Percentiles rank a stretch among this genome's conserved stretches.
Evolutionary conservation across 495 filamentous ascomycete genomes (phyloP).

Genomic region (Daldinia loculata): DNA sequence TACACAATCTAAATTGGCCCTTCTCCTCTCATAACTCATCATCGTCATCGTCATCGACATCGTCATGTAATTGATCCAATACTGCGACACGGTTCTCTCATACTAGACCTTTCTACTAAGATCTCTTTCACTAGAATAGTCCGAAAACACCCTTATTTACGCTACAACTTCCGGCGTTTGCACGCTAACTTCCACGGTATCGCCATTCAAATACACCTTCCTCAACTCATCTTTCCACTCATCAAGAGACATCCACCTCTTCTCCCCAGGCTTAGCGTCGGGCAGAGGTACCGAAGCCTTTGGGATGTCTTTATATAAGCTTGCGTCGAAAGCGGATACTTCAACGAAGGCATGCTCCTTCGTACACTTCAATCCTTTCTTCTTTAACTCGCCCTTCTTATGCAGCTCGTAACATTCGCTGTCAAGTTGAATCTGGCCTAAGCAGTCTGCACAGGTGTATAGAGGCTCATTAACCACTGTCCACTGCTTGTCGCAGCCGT

Average conservation of each 20-base stretch:
- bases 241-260: conserved; percentile 48
- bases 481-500: conserved; percentile 39
- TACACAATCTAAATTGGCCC: no score
- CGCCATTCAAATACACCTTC: conserved; percentile 34
- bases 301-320: conserved; percentile 43
- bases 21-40: conserved; percentile 2
- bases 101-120: no score
- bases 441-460: conserved; percentile 39
- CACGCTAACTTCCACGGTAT: background rate
- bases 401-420: conserved; percentile 45
- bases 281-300: conserved; percentile 35
- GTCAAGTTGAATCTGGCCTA: conserved; percentile 34
- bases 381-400: conserved; percentile 38
- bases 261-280: conserved; percentile 23
- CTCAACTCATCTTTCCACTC: conserved; percentile 51
- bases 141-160: background rate
- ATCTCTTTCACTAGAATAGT: background rate
- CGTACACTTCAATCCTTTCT: conserved; percentile 45
- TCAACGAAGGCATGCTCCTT: conserved; percentile 51
- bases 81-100: no score
- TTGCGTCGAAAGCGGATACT: conserved; percentile 49
- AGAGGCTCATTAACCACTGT: conserved; percentile 35
- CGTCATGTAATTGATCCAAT: no score
- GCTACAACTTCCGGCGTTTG: background rate
- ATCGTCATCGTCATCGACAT: background rate